A percentile compares a stretch with the other conserved stretches of the same genome.
Evolutionary conservation across 2,329 filamentous ascomycete species (phyloP).

Genomic region (Peltaster fructicola): DNA sequence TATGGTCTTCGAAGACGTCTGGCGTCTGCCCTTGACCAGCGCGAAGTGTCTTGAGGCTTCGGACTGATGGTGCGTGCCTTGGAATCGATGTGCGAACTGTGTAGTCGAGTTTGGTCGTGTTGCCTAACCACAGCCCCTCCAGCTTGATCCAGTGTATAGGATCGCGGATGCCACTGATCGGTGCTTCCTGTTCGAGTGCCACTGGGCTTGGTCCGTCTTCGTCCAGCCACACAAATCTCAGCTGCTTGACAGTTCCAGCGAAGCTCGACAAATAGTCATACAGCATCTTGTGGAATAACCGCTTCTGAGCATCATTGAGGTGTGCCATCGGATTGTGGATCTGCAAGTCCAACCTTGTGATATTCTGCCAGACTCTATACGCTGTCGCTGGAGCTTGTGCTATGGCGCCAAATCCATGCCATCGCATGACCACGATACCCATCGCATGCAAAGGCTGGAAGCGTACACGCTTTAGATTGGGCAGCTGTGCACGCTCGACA

Average conservation of each 20-base stretch:
- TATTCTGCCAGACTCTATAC: constrained; percentile 10
- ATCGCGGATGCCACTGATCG: constrained; percentile 5
- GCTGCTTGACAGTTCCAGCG: constrained; percentile 9
- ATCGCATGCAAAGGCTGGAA: constrained; percentile 14
- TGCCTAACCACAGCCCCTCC: constrained; percentile 12
- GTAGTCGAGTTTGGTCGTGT: constrained; percentile 7
- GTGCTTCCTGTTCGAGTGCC: constrained; percentile 8
- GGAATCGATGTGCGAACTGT: constrained; percentile 3
- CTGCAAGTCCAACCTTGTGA: constrained; percentile 14
- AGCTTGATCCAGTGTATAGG: constrained; percentile 9
- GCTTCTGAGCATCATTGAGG: constrained; percentile 10
- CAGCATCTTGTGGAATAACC: constrained; percentile 15
- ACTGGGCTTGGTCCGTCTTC: constrained; percentile 15
- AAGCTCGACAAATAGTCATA: constrained; percentile 17
- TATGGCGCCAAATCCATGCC: constrained; percentile 14
- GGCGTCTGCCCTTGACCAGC: constrained; percentile 3
- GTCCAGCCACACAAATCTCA: constrained; percentile 17
- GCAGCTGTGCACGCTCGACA: constrained; percentile 10
- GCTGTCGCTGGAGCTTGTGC: constrained; percentile 4
- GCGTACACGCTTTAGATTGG: constrained; percentile 9
- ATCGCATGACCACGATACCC: constrained; percentile 18
- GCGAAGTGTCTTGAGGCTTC: constrained; percentile 6
- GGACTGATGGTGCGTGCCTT: constrained; percentile 4
- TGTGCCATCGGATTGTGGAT: constrained; percentile 10
- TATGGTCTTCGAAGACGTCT: constrained; percentile 1